phyloP scores from a whole-genome alignment of 2,329 filamentous ascomycete species.

The Xylaria sp. region DNA sequence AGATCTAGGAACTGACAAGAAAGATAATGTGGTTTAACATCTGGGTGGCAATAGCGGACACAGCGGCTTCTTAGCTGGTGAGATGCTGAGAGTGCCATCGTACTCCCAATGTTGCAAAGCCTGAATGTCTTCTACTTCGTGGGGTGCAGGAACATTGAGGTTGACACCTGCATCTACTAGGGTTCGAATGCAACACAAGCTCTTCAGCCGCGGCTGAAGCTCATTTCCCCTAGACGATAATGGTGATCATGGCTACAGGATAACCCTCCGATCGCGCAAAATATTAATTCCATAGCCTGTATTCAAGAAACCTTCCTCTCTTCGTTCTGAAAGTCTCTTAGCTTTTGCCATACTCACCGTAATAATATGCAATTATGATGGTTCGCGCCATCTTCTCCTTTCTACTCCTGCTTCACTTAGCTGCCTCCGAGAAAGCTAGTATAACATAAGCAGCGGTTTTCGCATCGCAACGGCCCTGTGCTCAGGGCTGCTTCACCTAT shows the following conservation, averaged over 20 bases:
- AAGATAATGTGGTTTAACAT: neutral
- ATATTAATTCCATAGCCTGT: neutral
- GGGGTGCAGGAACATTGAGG: no score
- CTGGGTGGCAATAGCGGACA: neutral
- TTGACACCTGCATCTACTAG: neutral
- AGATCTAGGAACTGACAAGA: neutral
- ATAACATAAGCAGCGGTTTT: conserved; percentile 6
- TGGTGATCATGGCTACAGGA: neutral
- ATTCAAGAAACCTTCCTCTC: neutral
- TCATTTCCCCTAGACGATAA: conserved; percentile 1
- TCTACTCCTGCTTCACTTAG: neutral
- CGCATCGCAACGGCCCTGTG: conserved; percentile 27
- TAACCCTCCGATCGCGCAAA: neutral
- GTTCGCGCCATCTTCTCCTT: neutral
- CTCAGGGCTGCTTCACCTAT: conserved; percentile 12
- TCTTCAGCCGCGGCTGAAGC: conserved; percentile 17
- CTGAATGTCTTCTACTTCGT: no score
- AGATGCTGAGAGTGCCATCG: neutral
- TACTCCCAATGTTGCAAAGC: neutral
- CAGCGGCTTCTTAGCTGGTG: neutral
- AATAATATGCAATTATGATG: conserved; percentile 2
- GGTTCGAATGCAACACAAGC: neutral
- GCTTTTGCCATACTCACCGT: neutral
- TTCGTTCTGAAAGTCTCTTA: neutral
- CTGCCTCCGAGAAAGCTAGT: conserved; percentile 4